A percentile compares a stretch with the other conserved stretches of the same genome.
Conservation (phyloP, 2,329 filamentous ascomycete species). For the Plectosphaerella cucumerina region DNA sequence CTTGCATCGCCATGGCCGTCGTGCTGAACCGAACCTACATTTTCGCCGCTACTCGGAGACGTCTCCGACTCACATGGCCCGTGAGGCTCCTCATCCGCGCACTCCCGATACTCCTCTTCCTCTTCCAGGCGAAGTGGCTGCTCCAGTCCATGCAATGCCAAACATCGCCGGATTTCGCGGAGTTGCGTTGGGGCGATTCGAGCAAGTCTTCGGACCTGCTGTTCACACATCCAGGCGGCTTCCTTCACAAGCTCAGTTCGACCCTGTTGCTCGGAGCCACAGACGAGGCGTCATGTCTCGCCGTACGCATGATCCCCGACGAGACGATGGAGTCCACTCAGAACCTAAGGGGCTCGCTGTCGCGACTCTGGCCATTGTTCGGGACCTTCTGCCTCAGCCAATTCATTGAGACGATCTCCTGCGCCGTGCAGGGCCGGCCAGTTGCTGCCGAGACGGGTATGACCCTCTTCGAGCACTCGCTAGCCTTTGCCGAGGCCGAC, state of each 20-base stretch:
- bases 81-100: constrained; percentile 66
- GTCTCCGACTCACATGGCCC: constrained; percentile 71
- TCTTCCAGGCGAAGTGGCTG: constrained; percentile 63
- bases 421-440: constrained; percentile 78
- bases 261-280: constrained; percentile 67
- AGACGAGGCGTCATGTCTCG: constrained; percentile 70
- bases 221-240: constrained; percentile 64
- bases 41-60: constrained; percentile 82
- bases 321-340: constrained; percentile 44
- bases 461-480: constrained; percentile 92
- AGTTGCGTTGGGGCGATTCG: constrained; percentile 65
- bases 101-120: constrained; percentile 66
- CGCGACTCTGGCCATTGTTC: constrained; percentile 71
- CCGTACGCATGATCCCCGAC: constrained; percentile 66
- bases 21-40: constrained; percentile 89
- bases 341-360: constrained; percentile 71
- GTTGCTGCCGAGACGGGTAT: constrained; percentile 86
- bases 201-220: constrained; percentile 63
- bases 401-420: constrained; percentile 83
- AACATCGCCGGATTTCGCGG: constrained; percentile 68
- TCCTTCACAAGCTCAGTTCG: constrained; percentile 70
- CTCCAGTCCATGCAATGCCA: constrained; percentile 90
- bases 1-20: constrained; percentile 81
- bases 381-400: constrained; percentile 69
- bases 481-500: constrained; percentile 95